phyloP scores from a whole-genome alignment of 441 rosid genomes.

The Euphorbia celastroides region DNA sequence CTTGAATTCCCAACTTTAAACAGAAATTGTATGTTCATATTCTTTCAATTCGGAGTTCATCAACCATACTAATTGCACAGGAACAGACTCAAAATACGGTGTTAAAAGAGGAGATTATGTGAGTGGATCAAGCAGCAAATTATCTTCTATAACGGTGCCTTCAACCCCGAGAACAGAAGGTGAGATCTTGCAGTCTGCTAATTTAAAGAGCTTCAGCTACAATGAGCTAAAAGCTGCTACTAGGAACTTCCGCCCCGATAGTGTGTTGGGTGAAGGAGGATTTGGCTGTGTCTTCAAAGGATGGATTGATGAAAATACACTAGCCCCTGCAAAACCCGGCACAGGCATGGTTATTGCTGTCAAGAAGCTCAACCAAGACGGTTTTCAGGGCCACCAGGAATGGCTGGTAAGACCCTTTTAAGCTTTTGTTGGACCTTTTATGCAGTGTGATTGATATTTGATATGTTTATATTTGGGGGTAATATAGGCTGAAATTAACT shows the following conservation, averaged over 20 bases:
- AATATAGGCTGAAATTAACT: slow-evolving; percentile 74
- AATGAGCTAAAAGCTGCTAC: slow-evolving; percentile 70
- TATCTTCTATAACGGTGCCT: slow-evolving; percentile 43
- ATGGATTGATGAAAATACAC: slow-evolving; percentile 77
- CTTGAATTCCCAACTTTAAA: not conserved
- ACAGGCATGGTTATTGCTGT: slow-evolving; percentile 77
- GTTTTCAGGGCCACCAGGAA: slow-evolving; percentile 89
- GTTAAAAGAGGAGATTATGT: slow-evolving; percentile 36
- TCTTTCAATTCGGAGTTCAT: not conserved
- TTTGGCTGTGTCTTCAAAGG: slow-evolving; percentile 93
- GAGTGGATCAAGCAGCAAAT: slow-evolving; percentile 53
- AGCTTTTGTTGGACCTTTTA: not conserved
- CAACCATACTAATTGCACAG: slow-evolving; percentile 26
- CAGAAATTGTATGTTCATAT: not conserved
- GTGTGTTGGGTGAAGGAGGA: slow-evolving; percentile 95
- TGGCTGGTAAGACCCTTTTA: slow-evolving; percentile 67
- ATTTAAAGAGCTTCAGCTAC: slow-evolving; percentile 59
- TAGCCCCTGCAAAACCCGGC: slow-evolving; percentile 57
- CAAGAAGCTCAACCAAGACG: slow-evolving; percentile 73
- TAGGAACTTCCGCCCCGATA: slow-evolving; percentile 82
- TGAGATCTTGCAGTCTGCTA: slow-evolving; percentile 64
- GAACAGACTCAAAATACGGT: slow-evolving; percentile 26
- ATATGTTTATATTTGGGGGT: slow-evolving; percentile 4
- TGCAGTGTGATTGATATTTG: not conserved
- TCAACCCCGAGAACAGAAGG: slow-evolving; percentile 66